Percentiles rank a stretch among this genome's conserved stretches.
phyloP scores from a whole-genome alignment of 805 yeast genomes.

The Wickerhamomyces strasburgensis region DNA sequence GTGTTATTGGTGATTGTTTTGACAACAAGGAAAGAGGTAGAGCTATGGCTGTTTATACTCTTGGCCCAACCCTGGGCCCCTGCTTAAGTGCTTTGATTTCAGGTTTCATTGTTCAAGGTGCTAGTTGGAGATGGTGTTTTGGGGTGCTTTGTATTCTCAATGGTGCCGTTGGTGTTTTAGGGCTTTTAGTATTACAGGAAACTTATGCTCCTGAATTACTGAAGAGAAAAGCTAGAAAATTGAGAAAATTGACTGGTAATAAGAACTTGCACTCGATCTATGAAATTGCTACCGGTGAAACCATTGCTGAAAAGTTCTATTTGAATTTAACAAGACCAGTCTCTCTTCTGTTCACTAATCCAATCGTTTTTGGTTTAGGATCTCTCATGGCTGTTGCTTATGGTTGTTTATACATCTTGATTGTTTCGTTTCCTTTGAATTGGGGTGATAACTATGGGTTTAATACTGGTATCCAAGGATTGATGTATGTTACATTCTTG shows the following conservation, averaged over 20 bases:
- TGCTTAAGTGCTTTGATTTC: conserved; percentile 52
- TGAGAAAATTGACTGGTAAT: conserved; percentile 53
- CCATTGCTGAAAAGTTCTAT: conserved; percentile 32
- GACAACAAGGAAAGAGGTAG: conserved; percentile 44
- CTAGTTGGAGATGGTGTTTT: conserved; percentile 61
- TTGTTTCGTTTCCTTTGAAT: conserved; percentile 54
- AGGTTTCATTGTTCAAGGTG: conserved; percentile 48
- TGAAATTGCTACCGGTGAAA: conserved; percentile 51
- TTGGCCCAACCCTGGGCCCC: conserved; percentile 54
- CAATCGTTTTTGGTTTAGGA: conserved; percentile 61
- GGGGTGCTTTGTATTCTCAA: conserved; percentile 53
- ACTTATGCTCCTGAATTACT: conserved; percentile 56
- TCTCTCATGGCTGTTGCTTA: conserved; percentile 60
- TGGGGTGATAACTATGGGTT: conserved; percentile 44
- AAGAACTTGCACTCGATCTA: conserved; percentile 51
- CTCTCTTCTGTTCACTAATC: conserved; percentile 46
- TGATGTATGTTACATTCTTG: conserved; percentile 55
- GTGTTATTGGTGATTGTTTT: conserved; percentile 59
- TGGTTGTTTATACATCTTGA: conserved; percentile 61
- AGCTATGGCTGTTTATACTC: conserved; percentile 51
- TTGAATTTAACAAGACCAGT: conserved; percentile 50
- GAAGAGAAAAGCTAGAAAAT: conserved; percentile 37
- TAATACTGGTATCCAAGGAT: conserved; percentile 44
- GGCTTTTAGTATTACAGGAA: conserved; percentile 44
- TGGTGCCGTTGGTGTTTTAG: conserved; percentile 40